A percentile compares a stretch with the other conserved stretches of the same genome.
Conservation (phyloP, 306 rosid species). For the Acacia melanoxylon region DNA sequence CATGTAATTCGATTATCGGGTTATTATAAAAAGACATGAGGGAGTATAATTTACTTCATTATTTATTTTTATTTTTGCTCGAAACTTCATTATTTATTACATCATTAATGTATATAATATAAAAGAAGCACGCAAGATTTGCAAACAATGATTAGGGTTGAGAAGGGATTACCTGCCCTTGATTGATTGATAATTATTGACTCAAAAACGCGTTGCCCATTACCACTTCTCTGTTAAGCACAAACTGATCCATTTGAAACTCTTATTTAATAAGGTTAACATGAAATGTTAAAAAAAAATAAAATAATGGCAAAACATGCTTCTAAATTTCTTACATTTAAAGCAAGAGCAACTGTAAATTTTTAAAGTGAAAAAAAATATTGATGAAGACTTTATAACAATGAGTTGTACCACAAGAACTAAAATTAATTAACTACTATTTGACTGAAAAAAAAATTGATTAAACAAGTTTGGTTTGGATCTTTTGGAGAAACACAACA, state of each 20-base stretch:
- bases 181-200: neutral
- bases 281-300: neutral
- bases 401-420: neutral
- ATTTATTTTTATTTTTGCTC: too few relatives aligned
- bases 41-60: neutral
- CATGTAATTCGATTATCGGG: too few relatives aligned
- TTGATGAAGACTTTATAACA: neutral
- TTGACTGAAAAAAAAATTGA: constrained; percentile 28
- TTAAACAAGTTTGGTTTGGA: constrained; percentile 12
- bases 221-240: neutral
- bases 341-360: neutral
- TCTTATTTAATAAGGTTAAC: neutral
- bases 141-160: constrained; percentile 22
- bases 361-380: neutral
- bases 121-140: neutral
- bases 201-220: constrained; percentile 21
- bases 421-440: constrained; percentile 28
- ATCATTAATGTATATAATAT: neutral
- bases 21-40: too few relatives aligned
- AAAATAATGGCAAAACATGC: neutral
- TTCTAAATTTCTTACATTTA: neutral
- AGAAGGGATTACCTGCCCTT: constrained; percentile 1
- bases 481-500: constrained; percentile 32
- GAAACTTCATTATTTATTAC: neutral
- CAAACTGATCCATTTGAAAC: neutral